Evolutionary conservation across 73 alveolate genomes (phyloP).

Genomic region (Stentor roeselii): DNA sequence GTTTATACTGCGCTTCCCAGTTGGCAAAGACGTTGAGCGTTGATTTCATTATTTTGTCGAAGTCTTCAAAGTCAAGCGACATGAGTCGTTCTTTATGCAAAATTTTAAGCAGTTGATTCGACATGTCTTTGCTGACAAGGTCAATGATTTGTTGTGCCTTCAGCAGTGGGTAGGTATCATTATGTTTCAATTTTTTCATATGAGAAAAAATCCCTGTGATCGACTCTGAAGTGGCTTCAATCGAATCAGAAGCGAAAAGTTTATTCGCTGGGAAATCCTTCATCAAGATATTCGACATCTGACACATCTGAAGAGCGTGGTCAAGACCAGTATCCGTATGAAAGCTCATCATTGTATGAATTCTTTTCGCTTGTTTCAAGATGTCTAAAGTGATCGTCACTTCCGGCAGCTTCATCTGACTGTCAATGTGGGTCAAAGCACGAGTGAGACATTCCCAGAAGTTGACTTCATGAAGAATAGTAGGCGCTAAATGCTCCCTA

Average conservation of each 20-base stretch:
- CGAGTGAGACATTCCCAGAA: slow-evolving; percentile 76
- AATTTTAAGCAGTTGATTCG: slow-evolving; percentile 62
- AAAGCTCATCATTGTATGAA: slow-evolving; percentile 67
- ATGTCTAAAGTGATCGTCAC: slow-evolving; percentile 82
- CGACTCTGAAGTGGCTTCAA: slow-evolving; percentile 52
- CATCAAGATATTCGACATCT: slow-evolving; percentile 61
- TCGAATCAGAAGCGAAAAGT: slow-evolving; percentile 66
- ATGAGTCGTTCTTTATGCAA: slow-evolving; percentile 39
- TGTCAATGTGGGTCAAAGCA: slow-evolving; percentile 73
- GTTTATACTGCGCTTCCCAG: slow-evolving; percentile 42
- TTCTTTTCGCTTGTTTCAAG: slow-evolving; percentile 70
- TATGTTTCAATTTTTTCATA: slow-evolving; percentile 42
- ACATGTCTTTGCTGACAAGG: slow-evolving; percentile 73
- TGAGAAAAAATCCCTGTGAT: slow-evolving; percentile 60
- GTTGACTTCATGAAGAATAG: slow-evolving; percentile 81
- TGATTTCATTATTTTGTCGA: slow-evolving; percentile 43
- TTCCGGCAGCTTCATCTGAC: slow-evolving; percentile 85
- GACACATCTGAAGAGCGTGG: slow-evolving; percentile 60
- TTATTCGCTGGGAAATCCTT: slow-evolving; percentile 80
- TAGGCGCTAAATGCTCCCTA: slow-evolving; percentile 65
- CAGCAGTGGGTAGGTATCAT: slow-evolving; percentile 62
- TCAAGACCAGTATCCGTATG: slow-evolving; percentile 78
- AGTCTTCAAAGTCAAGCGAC: slow-evolving; percentile 51
- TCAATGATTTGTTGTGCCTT: slow-evolving; percentile 67
- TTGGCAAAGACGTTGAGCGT: slow-evolving; percentile 38